Base-by-base conservation (phyloP, 192 early-diverging fungal genomes). In the Umbelopsis sp. region DNA sequence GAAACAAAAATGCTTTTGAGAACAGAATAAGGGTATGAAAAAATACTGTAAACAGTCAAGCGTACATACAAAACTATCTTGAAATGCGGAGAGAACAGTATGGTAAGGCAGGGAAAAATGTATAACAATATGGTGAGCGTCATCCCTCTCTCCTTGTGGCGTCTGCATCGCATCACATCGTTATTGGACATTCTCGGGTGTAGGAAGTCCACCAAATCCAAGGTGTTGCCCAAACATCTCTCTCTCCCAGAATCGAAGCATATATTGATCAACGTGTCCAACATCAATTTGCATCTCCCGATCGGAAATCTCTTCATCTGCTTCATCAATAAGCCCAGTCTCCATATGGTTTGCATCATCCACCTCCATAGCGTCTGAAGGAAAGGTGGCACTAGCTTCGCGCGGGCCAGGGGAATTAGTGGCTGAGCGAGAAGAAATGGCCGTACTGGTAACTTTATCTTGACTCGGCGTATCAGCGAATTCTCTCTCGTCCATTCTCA, bases 231-330 rank as follows among this genome's bases (percentile, higher is more conserved):
- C 86, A 79, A 85, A 79, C 29, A 74, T 49, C 66, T 87, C 87
- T 11, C 74, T 45, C 52, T 88, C 85, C 77, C 78, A 76, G 45
- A 89, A 89, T 26, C 89, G 83, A 26, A 90, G 70, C 89, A 91
- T 91, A 45, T 91, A 92, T 74, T 91, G 84, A 70, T 93, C 92
- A 31, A 93, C 86, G 73, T 91, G 90, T 10, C 86, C 87, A 32
- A 92, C 77, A n/a, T 80, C 82, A 34, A 66, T 22, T 56, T 74
- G 66, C 65, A 68, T 75, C 54, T 29, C 32, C 29, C 70, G 53
- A 16, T 62, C 69, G 0, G 38, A 49, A 38, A 26, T 45, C 67
- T 68, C 69, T 17, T 69, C 77, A 12, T 69, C 21, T 38, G 10
- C 54, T 0, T 16, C n/a, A 4, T 73, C 47, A 22, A n/a, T n/a